These are phyloP conservation scores for Telfairia occidentalis DNA, from an alignment of 331 rosid genomes.

Conservation along the genomic window DNA sequence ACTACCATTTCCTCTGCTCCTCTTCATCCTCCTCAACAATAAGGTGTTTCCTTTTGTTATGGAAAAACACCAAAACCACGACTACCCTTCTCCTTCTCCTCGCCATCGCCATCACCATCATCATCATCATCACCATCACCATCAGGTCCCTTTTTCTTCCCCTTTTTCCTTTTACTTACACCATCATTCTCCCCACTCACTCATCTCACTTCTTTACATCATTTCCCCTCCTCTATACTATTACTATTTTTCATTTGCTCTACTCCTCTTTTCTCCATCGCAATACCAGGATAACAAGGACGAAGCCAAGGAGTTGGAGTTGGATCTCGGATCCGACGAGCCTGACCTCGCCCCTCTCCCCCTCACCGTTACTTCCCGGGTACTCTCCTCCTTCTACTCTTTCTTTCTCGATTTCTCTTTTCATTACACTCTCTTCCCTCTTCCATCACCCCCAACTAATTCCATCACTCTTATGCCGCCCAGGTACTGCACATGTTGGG, in stretches of 20 bases:
- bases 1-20: no score
- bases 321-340: slow-evolving; percentile 38
- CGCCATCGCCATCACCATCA: not conserved
- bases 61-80: slow-evolving; percentile 9
- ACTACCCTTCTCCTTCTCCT: no score
- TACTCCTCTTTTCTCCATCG: not conserved
- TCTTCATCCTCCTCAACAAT: no score
- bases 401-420: not conserved
- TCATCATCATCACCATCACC: not conserved
- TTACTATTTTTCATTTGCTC: no score
- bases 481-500: slow-evolving; percentile 92
- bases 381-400: slow-evolving; percentile 9
- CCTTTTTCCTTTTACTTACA: not conserved
- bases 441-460: not conserved
- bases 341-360: slow-evolving; percentile 62
- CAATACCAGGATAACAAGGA: not conserved
- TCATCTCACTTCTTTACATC: no score
- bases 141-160: not conserved
- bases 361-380: slow-evolving; percentile 76
- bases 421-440: not conserved
- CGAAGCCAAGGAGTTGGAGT: slow-evolving; percentile 21
- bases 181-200: no score
- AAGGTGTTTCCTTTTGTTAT: not conserved
- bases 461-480: not conserved
- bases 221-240: no score